A percentile compares a stretch with the other conserved stretches of the same genome.
Evolutionary conservation across 2,329 filamentous ascomycete genomes (phyloP).

Genomic region (Epichloe bromicola): DNA sequence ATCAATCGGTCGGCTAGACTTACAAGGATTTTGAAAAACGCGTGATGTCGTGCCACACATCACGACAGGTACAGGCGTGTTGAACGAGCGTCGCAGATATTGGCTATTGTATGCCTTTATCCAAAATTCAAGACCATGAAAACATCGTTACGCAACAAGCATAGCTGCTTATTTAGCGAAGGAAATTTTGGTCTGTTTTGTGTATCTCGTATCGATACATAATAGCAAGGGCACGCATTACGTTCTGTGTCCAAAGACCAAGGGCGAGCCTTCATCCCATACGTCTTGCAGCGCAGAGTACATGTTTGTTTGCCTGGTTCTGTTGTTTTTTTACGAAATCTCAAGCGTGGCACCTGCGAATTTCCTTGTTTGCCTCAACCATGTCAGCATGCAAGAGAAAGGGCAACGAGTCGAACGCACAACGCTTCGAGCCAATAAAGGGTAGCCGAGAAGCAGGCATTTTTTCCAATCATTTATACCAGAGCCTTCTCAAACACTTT

Average conservation of each 20-base stretch:
- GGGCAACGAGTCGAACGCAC: too few species aligned
- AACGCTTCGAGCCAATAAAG: too few species aligned
- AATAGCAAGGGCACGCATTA: not conserved
- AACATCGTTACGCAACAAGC: not conserved
- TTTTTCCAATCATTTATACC: not conserved
- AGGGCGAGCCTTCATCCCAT: too few species aligned
- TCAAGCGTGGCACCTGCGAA: too few species aligned
- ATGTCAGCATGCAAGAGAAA: too few species aligned
- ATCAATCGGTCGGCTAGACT: not conserved
- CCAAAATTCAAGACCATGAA: not conserved
- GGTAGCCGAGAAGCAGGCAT: too few species aligned
- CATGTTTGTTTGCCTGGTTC: not conserved
- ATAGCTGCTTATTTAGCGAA: not conserved
- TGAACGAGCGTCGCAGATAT: not conserved
- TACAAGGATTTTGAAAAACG: not conserved
- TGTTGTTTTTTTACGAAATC: too few species aligned
- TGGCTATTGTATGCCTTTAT: not conserved
- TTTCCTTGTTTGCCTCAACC: too few species aligned
- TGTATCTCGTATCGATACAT: not conserved
- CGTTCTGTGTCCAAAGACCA: too few species aligned
- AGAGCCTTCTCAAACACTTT: conserved; percentile 17
- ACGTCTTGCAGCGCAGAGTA: not conserved
- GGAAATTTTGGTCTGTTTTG: too few species aligned
- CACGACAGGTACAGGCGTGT: not conserved
- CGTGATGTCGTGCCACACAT: not conserved